Base-by-base conservation (phyloP, 352 stramenopile genomes). In the Vaucheria bursata region DNA sequence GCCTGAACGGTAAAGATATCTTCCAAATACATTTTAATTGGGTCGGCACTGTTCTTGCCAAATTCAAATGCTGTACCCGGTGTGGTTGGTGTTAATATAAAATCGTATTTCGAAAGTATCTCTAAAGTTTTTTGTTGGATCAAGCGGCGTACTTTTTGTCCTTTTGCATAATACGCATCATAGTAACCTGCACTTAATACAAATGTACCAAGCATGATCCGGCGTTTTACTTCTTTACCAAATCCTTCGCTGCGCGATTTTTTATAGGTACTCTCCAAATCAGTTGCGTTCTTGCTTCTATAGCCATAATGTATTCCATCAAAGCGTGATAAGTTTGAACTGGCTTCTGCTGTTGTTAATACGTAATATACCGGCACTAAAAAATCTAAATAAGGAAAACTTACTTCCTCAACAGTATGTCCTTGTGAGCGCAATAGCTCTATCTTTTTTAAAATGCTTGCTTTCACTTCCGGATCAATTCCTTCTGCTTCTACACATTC, bases 151-250 rank as follows among this genome's bases (percentile, higher is more conserved):
- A 69, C 18, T 4, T 4, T 18, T 18, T 69, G 59, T 4, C 4
- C 59, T 18, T 69, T 69, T 18, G 29, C 34, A 18, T 69, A 69
- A 18, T 69, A 69, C 29, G 59, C 59, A 38, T 69, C 59, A 29
- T 18, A 12, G 34, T 69, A 69, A 18, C 59, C 59, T 34, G 59
- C 59, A 8, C 4, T 12, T 18, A 69, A 69, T 5, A 4, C 18
- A 18, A 69, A 69, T 6, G 59, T 69, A 4, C 59, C 59, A 4
- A 69, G 59, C 59, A 69, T 4, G 5, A 69, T 69, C 5, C 59
- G 59, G 4, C 18, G 59, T 29, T 18, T 69, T 12, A 69, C 59
- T 69, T 69, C 59, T 12, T 4, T 18, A 8, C 59, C 59, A 69
- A 69, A 69, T 4, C 59, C 59, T 12, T 69, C 59, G 59, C 18